phyloP scores from a whole-genome alignment of 805 yeast genomes.

The Yarrowia porcina region DNA sequence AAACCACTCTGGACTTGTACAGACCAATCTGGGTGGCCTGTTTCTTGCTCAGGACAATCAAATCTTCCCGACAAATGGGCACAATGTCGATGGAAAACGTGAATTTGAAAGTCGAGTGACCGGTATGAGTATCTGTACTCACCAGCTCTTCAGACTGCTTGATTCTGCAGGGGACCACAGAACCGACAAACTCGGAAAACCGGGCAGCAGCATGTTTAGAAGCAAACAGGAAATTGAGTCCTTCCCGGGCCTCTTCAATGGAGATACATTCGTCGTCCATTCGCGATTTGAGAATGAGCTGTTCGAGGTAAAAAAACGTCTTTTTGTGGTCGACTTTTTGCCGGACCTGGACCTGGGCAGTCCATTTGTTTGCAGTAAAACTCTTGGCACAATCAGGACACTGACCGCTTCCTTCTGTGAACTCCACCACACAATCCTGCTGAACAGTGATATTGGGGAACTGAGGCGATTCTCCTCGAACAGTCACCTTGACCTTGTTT shows the following conservation, averaged over 20 bases:
- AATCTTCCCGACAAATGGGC: constrained; percentile 95
- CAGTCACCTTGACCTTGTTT: constrained; percentile 83
- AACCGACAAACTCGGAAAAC: constrained; percentile 83
- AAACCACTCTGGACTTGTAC: constrained; percentile 71
- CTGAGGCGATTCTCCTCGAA: constrained; percentile 83
- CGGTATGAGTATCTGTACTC: constrained; percentile 88
- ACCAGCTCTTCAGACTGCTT: constrained; percentile 89
- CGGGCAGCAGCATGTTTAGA: constrained; percentile 88
- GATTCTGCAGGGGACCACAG: constrained; percentile 79
- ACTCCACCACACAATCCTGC: constrained; percentile 92
- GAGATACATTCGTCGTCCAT: constrained; percentile 94
- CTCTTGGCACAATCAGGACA: constrained; percentile 99
- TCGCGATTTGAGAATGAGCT: constrained; percentile 83
- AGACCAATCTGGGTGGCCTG: constrained; percentile 75
- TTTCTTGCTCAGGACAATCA: constrained; percentile 85
- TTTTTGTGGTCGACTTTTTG: constrained; percentile 97
- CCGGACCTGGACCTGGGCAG: constrained; percentile 95
- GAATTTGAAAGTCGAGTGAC: constrained; percentile 83
- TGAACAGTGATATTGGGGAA: constrained; percentile 87
- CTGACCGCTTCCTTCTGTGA: constrained; percentile 90
- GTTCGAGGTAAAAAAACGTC: constrained; percentile 93
- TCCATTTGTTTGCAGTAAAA: constrained; percentile 95
- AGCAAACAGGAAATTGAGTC: constrained; percentile 88
- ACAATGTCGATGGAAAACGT: constrained; percentile 90
- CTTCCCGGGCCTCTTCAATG: constrained; percentile 89